Percentiles rank a stretch among this genome's conserved stretches.
Conservation (phyloP, 2,329 filamentous ascomycete genomes). For the Fusarium albidum region DNA sequence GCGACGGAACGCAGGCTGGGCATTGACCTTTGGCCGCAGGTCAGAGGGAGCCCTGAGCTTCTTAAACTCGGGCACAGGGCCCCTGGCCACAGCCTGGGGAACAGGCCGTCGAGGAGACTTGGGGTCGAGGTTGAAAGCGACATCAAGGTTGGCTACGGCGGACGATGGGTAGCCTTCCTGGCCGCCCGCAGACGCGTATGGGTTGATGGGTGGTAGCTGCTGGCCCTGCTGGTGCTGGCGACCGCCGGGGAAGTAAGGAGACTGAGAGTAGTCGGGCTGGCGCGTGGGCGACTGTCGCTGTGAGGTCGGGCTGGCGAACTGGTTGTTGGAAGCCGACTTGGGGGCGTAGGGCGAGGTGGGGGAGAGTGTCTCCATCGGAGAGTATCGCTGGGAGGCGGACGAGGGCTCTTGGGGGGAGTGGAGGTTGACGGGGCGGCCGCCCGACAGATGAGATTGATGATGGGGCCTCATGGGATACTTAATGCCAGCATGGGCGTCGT, state of each 20-base stretch:
- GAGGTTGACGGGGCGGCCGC: constrained; percentile 64
- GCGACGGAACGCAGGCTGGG: constrained; percentile 88
- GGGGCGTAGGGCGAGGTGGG: constrained; percentile 79
- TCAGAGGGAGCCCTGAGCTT: constrained; percentile 78
- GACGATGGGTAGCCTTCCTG: constrained; percentile 79
- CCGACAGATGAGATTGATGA: constrained; percentile 76
- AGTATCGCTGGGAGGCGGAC: constrained; percentile 88
- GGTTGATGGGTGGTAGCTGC: constrained; percentile 77
- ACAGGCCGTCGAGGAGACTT: constrained; percentile 66
- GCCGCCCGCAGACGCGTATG: constrained; percentile 65
- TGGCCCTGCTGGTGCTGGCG: constrained; percentile 56
- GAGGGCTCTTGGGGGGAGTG: constrained; percentile 77
- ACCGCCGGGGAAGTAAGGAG: constrained; percentile 62
- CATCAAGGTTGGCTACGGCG: constrained; percentile 75
- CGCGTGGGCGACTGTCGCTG: constrained; percentile 83
- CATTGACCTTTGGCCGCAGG: constrained; percentile 81
- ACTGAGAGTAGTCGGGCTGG: constrained; percentile 66
- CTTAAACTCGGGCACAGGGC: constrained; percentile 86
- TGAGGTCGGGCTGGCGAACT: constrained; percentile 61
- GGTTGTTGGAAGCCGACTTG: constrained; percentile 67
- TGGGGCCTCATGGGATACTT: constrained; percentile 85
- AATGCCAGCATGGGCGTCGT: constrained; percentile 82
- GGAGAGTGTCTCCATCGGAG: constrained; percentile 90
- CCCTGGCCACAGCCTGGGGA: constrained; percentile 59
- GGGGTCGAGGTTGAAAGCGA: constrained; percentile 64